These are phyloP conservation scores for Leccinum pellstonianum DNA, from an alignment of 768 basidiomycete genomes.

Conservation along the genomic window DNA sequence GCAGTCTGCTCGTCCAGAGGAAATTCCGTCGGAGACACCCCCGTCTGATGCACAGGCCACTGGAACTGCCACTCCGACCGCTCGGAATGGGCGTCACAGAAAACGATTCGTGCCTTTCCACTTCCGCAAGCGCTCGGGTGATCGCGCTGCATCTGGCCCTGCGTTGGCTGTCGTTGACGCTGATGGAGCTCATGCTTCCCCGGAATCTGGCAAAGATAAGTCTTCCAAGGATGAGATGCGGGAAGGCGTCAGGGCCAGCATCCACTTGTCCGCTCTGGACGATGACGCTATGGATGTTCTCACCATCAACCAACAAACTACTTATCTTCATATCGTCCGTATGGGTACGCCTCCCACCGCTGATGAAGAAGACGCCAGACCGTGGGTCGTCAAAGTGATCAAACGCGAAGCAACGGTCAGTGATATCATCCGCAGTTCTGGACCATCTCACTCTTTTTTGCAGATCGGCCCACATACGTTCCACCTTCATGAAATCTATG, in stretches of 20 bases:
- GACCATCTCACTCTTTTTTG: slow-evolving; percentile 1
- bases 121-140: slow-evolving; percentile 57
- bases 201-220: slow-evolving; percentile 40
- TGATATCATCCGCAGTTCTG: slow-evolving; percentile 1
- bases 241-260: slow-evolving; percentile 73
- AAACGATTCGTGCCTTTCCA: slow-evolving; percentile 67
- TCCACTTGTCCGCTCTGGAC: slow-evolving; percentile 80
- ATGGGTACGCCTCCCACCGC: slow-evolving; percentile 48
- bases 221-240: slow-evolving; percentile 47
- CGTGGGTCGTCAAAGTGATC: slow-evolving; percentile 92
- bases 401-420: slow-evolving; percentile 84
- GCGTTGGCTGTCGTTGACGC: slow-evolving; percentile 79
- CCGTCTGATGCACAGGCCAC: slow-evolving; percentile 14
- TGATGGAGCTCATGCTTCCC: slow-evolving; percentile 39
- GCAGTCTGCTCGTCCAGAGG: slow-evolving; percentile 21
- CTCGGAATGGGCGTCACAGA: slow-evolving; percentile 30
- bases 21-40: slow-evolving; percentile 10
- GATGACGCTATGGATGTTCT: slow-evolving; percentile 66
- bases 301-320: slow-evolving; percentile 81
- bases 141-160: slow-evolving; percentile 64
- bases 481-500: slow-evolving; percentile 94
- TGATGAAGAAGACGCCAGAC: slow-evolving; percentile 57
- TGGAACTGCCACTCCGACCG: slow-evolving; percentile 11
- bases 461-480: slow-evolving; percentile 94
- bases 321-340: slow-evolving; percentile 82